Evolutionary conservation across 2,329 filamentous ascomycete species (phyloP).

Genomic region (Ophidiomyces ophidiicola): DNA sequence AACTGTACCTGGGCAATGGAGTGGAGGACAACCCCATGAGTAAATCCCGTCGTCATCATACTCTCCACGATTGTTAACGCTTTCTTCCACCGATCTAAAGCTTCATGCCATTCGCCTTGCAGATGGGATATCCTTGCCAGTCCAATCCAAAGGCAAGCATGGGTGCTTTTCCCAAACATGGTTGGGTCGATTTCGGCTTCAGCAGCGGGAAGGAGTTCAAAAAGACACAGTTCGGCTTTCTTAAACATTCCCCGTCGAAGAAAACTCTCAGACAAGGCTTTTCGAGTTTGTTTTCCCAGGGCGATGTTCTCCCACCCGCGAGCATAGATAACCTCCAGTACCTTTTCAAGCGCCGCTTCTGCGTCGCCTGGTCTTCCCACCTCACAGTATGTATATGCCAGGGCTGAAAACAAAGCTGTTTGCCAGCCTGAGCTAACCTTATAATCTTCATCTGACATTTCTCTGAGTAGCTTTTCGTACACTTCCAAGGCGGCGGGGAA

Average conservation of each 20-base stretch:
- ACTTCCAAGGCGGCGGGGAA: conserved; percentile 2
- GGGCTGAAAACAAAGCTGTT: conserved; percentile 10
- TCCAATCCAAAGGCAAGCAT: background rate
- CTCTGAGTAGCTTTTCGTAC: conserved; percentile 3
- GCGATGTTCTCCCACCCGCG: background rate
- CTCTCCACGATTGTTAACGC: too few relatives aligned
- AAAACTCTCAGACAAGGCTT: conserved; percentile 9
- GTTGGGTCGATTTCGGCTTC: too few relatives aligned
- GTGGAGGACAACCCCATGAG: too few relatives aligned
- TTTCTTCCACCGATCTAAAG: conserved; percentile 5
- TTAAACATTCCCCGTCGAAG: conserved; percentile 10
- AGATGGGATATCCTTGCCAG: conserved; percentile 10
- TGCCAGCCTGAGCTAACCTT: conserved; percentile 12
- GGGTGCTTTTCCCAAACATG: background rate
- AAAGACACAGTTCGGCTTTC: conserved; percentile 7
- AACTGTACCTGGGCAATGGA: too few relatives aligned
- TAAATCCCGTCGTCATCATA: too few relatives aligned
- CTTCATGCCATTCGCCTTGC: conserved; percentile 9
- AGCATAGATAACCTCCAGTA: background rate
- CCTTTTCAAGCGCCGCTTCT: conserved; percentile 5
- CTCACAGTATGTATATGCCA: conserved; percentile 11
- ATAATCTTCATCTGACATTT: background rate
- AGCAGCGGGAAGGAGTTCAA: too few relatives aligned
- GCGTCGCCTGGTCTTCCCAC: conserved; percentile 6
- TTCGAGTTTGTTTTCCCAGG: background rate